A percentile compares a stretch with the other conserved stretches of the same genome.
Conservation (phyloP, 306 rosid genomes). For the Carpinus fangiana region DNA sequence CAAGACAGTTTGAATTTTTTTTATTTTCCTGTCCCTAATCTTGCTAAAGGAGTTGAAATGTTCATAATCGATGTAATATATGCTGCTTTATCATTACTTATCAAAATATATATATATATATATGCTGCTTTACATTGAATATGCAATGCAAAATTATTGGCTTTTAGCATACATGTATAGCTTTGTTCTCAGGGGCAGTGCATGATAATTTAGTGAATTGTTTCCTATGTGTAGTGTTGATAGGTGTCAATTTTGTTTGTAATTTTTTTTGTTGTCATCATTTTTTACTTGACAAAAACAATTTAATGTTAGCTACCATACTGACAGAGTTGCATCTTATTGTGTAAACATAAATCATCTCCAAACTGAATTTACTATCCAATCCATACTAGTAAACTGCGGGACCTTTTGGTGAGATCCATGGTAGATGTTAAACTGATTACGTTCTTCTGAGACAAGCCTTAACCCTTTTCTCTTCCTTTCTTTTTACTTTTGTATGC, state of each 20-base stretch:
- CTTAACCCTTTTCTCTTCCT: constrained; percentile 3
- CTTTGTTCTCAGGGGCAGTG: not conserved
- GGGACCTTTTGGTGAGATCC: not conserved
- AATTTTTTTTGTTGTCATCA: not conserved
- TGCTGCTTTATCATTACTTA: not conserved
- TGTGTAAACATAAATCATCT: not conserved
- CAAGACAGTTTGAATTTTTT: not conserved
- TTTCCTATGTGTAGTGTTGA: not conserved
- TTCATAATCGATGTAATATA: not conserved
- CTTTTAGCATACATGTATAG: not conserved
- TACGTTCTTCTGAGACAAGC: constrained; percentile 20
- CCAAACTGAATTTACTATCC: not conserved
- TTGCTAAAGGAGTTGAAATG: not conserved
- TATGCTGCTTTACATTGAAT: not conserved
- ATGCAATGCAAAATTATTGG: not conserved
- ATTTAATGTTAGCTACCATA: not conserved
- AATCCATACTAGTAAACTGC: not conserved
- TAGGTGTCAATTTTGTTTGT: not conserved
- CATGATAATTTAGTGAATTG: not conserved
- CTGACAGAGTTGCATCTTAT: not conserved
- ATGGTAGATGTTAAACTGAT: not conserved
- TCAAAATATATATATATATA: too few relatives aligned
- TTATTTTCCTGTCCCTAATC: not conserved
- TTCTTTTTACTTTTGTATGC: constrained; percentile 37
- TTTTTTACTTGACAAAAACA: not conserved